Percentiles rank a stretch among this genome's conserved stretches.
These are phyloP conservation scores for Uronychia setigera DNA, from an alignment of 73 alveolate species.

Conservation along the genomic window DNA sequence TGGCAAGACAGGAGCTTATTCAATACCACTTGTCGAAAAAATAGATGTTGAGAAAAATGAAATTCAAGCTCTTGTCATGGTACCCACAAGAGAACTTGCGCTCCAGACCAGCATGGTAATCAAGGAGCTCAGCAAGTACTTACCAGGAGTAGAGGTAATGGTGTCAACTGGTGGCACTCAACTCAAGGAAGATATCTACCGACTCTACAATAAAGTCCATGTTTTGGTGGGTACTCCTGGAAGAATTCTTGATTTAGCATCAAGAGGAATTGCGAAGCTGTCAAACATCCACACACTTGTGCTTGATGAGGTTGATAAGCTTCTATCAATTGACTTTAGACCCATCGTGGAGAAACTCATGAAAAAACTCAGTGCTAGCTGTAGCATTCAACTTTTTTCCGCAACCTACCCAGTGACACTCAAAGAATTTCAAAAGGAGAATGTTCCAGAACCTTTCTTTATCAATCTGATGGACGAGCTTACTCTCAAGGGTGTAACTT, in stretches of 20 bases:
- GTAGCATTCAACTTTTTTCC: slow-evolving; percentile 95
- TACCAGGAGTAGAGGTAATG: slow-evolving; percentile 92
- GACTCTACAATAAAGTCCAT: slow-evolving; percentile 88
- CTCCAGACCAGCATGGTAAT: slow-evolving; percentile 85
- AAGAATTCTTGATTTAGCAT: slow-evolving; percentile 91
- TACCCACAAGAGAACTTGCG: slow-evolving; percentile 98
- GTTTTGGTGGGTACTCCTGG: slow-evolving; percentile 94
- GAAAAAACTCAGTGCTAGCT: slow-evolving; percentile 75
- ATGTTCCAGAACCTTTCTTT: slow-evolving; percentile 85
- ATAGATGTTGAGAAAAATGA: slow-evolving; percentile 71
- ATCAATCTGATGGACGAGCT: slow-evolving; percentile 97
- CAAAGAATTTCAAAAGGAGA: slow-evolving; percentile 86
- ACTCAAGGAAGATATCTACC: slow-evolving; percentile 93
- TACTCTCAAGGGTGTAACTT: slow-evolving; percentile 96
- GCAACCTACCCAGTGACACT: slow-evolving; percentile 94
- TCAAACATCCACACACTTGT: slow-evolving; percentile 80
- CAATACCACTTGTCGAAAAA: slow-evolving; percentile 86
- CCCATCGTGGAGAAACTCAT: slow-evolving; percentile 87
- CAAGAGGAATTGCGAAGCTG: slow-evolving; percentile 83
- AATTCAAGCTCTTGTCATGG: slow-evolving; percentile 85
- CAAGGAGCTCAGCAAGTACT: slow-evolving; percentile 87
- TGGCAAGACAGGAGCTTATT: slow-evolving; percentile 97
- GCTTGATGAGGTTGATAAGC: slow-evolving; percentile 99
- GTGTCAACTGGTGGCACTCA: slow-evolving; percentile 98
- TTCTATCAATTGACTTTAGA: slow-evolving; percentile 92